A percentile compares a stretch with the other conserved stretches of the same genome.
phyloP scores from a whole-genome alignment of 208 protist species.

The Polymyxa betae region DNA sequence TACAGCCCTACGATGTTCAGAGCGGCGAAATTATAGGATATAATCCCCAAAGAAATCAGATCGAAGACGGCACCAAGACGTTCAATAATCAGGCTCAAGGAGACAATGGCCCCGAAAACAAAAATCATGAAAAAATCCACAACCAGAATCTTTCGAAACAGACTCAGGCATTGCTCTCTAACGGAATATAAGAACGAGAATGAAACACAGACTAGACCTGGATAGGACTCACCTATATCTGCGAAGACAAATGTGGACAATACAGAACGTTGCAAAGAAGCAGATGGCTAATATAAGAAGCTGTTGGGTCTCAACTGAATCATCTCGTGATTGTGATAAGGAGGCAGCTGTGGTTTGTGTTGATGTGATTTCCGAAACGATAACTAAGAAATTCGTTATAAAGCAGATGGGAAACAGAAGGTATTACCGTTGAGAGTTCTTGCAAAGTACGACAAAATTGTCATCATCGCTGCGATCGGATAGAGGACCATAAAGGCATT shows the following conservation, averaged over 20 bases:
- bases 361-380: too few relatives aligned
- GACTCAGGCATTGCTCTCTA: background rate
- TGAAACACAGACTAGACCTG: too few relatives aligned
- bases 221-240: too few relatives aligned
- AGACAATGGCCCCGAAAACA: background rate
- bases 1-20: background rate
- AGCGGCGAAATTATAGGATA: background rate
- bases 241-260: background rate
- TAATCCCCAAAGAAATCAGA: background rate
- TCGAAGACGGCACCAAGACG: background rate
- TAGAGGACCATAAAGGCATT: too few relatives aligned
- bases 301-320: background rate
- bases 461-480: too few relatives aligned
- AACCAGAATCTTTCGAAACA: background rate
- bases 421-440: too few relatives aligned
- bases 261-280: background rate
- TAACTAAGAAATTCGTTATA: too few relatives aligned
- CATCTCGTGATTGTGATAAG: background rate
- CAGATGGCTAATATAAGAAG: background rate
- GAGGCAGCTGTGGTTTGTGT: background rate
- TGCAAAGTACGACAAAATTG: too few relatives aligned
- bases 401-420: too few relatives aligned
- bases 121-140: slow-evolving; percentile 8
- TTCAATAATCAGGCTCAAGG: background rate
- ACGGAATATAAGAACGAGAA: too few relatives aligned